A percentile compares a stretch with the other conserved stretches of the same genome.
Evolutionary conservation across 2,329 filamentous ascomycete species (phyloP).

Genomic region (Trichoderma brevicompactum): DNA sequence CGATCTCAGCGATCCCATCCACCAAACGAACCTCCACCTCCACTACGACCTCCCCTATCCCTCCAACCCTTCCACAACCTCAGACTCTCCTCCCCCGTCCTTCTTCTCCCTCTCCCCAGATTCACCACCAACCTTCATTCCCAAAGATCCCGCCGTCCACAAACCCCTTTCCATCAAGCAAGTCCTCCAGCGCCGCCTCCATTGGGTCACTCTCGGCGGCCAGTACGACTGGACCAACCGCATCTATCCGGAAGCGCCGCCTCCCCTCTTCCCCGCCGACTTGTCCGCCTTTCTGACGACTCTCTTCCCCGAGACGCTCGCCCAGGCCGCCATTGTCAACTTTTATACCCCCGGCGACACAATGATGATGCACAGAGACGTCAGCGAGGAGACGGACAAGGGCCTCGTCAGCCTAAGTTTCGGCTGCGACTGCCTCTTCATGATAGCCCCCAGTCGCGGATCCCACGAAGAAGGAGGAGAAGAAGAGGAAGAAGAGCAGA

Average conservation of each 20-base stretch:
- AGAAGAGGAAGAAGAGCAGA: conserved; percentile 30
- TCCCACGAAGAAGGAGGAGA: conserved; percentile 23
- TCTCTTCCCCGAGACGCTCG: conserved; percentile 75
- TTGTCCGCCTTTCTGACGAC: conserved; percentile 68
- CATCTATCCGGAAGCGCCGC: conserved; percentile 69
- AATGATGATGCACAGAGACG: conserved; percentile 90
- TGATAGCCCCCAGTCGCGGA: conserved; percentile 67
- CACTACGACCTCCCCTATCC: conserved; percentile 74
- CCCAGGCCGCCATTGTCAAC: conserved; percentile 93
- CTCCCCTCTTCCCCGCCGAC: conserved; percentile 76
- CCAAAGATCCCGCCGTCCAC: conserved; percentile 75
- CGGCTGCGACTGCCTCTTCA: conserved; percentile 88
- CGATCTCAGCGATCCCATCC: conserved; percentile 72
- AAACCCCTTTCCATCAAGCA: conserved; percentile 71
- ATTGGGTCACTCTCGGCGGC: conserved; percentile 92
- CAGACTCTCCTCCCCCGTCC: conserved; percentile 53
- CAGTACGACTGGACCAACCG: conserved; percentile 97
- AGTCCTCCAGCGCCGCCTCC: conserved; percentile 77
- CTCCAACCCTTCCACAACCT: conserved; percentile 45
- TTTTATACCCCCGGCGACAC: conserved; percentile 90
- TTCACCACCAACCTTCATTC: conserved; percentile 60
- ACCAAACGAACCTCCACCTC: conserved; percentile 89
- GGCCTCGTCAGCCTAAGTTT: conserved; percentile 85
- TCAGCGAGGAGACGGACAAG: conserved; percentile 80
- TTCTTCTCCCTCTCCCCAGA: conserved; percentile 59